Evolutionary conservation across 2,329 filamentous ascomycete genomes (phyloP), one percentile per base, ranked within the genome.

Genomic region (Aspergillus texensis): DNA sequence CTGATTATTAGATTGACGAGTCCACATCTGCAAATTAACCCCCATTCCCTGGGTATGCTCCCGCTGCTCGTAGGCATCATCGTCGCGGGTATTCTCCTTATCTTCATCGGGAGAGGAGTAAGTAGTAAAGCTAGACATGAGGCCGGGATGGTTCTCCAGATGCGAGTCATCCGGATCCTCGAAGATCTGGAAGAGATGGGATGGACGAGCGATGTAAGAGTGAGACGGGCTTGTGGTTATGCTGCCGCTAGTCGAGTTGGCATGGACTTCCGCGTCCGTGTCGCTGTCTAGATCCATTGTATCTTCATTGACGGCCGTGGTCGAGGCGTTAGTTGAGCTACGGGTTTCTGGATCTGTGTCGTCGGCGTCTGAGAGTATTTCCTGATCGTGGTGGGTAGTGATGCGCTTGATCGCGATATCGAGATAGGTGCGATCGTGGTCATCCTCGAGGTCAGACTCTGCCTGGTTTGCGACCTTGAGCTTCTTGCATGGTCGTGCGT

Each of bases 111-210:
- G 63, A 4, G 57, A 64, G 2, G 45, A 52, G 6, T 32, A 52
- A 11, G 48, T 52, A 3, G 48, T 52, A 12, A 52, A 34, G 4
- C 48, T 34, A 3, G 19, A 30, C 26, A 32, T 12, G 19, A n/a
- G 19, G 6, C 16, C 19, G 4, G 32, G 30, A 9, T 28, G 28
- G 19, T 24, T 36, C 19, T 63, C 62, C 11, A 60, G 19, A 21
- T 65, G 45, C 32, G 62, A 55, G 39, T 60, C 56, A 6, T 66
- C 62, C 10, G 64, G 56, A 34, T 71, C 69, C 52, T 71, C 69
- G 58, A 68, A 69, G 52, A 71, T 71, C 12, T 48, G 36, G 46
- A 71, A 71, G 14, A 26, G 2, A 12, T 36, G 30, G 2, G 32
- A 32, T 3, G n/a, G n/a, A 19, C 10, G 30, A 14, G 19, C 10